phyloP scores from a whole-genome alignment of 1,139 yeast species.

The Suhomyces wounanorum region DNA sequence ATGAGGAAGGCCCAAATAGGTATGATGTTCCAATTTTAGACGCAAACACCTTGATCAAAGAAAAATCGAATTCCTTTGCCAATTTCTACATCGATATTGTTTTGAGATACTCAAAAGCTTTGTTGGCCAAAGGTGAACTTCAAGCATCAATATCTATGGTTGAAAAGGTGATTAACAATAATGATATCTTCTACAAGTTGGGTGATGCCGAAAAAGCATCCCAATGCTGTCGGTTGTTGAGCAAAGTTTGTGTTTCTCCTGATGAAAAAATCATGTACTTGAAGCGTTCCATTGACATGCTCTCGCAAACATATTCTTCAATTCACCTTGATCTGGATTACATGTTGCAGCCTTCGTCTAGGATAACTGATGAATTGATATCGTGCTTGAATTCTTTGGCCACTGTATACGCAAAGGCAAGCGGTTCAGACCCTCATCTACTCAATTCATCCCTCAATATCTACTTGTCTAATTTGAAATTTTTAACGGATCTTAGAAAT shows the following conservation, averaged over 20 bases:
- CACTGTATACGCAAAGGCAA: constrained; percentile 28
- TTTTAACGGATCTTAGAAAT: constrained; percentile 25
- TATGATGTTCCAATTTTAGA: constrained; percentile 39
- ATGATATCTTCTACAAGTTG: constrained; percentile 39
- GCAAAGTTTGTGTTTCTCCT: constrained; percentile 28
- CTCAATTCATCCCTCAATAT: constrained; percentile 35
- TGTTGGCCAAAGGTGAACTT: constrained; percentile 45
- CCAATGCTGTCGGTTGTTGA: constrained; percentile 43
- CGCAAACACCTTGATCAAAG: constrained; percentile 31
- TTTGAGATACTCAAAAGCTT: constrained; percentile 43
- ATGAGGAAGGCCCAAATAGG: constrained; percentile 26
- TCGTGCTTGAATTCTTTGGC: constrained; percentile 40
- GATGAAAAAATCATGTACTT: constrained; percentile 38
- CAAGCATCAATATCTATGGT: constrained; percentile 34
- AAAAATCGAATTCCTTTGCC: constrained; percentile 37
- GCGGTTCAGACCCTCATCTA: constrained; percentile 13
- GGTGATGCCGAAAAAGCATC: constrained; percentile 51
- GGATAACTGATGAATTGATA: constrained; percentile 43
- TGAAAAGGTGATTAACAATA: constrained; percentile 36
- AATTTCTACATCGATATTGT: constrained; percentile 50
- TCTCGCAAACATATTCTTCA: constrained; percentile 30
- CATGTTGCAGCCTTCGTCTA: constrained; percentile 29
- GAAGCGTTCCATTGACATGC: constrained; percentile 45
- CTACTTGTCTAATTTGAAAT: constrained; percentile 40
- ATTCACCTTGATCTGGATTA: constrained; percentile 30